Evolutionary conservation across 75 land plant species (phyloP).

Genomic region (Gnetum montanum): DNA sequence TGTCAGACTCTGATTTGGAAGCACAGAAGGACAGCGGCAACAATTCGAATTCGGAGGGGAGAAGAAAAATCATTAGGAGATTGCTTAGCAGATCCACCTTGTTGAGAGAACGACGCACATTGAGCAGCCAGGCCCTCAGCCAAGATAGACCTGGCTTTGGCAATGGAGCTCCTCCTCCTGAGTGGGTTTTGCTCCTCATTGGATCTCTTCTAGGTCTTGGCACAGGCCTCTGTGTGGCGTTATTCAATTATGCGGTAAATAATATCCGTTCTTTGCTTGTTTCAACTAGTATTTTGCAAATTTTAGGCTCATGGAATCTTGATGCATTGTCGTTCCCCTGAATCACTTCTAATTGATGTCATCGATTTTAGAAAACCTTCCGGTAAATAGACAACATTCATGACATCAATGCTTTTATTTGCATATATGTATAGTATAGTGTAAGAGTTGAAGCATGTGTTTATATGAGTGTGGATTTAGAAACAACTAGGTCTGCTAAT

Average conservation of each 20-base stretch:
- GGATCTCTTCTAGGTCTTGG: slow-evolving; percentile 92
- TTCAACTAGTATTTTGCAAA: too few species aligned
- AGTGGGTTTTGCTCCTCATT: slow-evolving; percentile 87
- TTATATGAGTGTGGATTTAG: too few species aligned
- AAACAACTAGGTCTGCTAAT: too few species aligned
- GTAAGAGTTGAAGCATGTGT: too few species aligned
- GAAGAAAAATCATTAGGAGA: not conserved
- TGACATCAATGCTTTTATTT: too few species aligned
- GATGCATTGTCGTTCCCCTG: too few species aligned
- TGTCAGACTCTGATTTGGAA: slow-evolving; percentile 8
- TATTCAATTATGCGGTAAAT: slow-evolving; percentile 83
- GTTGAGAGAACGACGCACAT: not conserved
- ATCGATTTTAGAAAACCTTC: too few species aligned
- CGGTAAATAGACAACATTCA: too few species aligned
- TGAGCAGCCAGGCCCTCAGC: not conserved
- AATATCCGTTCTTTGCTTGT: not conserved
- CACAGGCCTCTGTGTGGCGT: slow-evolving; percentile 90
- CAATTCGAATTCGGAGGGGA: not conserved
- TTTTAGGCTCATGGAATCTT: too few species aligned
- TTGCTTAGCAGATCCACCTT: not conserved
- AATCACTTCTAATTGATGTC: too few species aligned
- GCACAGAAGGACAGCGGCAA: not conserved
- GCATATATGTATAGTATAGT: too few species aligned
- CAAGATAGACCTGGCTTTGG: slow-evolving; percentile 42
- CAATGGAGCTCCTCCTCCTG: slow-evolving; percentile 94